Evolutionary conservation across 352 stramenopile species (phyloP).

Genomic region (Peronospora farinosa): DNA sequence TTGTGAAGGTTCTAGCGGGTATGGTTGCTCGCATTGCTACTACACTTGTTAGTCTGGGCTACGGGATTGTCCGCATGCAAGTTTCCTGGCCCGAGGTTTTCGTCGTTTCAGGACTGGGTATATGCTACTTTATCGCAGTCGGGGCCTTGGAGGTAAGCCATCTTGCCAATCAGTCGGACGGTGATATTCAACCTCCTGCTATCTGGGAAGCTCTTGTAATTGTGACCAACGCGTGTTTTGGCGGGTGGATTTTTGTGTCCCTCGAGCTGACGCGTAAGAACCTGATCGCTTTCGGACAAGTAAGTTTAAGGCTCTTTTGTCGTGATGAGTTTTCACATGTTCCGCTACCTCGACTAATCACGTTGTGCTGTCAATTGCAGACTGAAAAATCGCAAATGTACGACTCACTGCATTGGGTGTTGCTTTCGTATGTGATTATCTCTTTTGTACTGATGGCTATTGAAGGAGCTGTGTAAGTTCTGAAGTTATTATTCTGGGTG

Average conservation of each 20-base stretch:
- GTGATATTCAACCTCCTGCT: slow-evolving; percentile 47
- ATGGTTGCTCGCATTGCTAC: slow-evolving; percentile 74
- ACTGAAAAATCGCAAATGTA: slow-evolving; percentile 79
- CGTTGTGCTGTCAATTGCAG: slow-evolving; percentile 17
- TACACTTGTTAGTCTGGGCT: slow-evolving; percentile 73
- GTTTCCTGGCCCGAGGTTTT: slow-evolving; percentile 73
- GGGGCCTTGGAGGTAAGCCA: slow-evolving; percentile 75
- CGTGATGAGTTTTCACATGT: background rate
- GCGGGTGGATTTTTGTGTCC: slow-evolving; percentile 81
- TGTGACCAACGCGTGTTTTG: slow-evolving; percentile 77
- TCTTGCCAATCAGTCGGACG: slow-evolving; percentile 70
- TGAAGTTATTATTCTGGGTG: background rate
- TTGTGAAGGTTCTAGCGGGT: slow-evolving; percentile 63
- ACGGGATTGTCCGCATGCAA: slow-evolving; percentile 66
- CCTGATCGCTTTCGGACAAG: slow-evolving; percentile 71
- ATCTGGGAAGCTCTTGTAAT: slow-evolving; percentile 78
- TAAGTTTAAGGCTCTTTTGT: slow-evolving; percentile 14
- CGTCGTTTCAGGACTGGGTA: slow-evolving; percentile 60
- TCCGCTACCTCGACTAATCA: background rate
- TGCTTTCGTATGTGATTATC: slow-evolving; percentile 53
- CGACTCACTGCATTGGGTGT: slow-evolving; percentile 43
- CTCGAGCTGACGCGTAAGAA: slow-evolving; percentile 73
- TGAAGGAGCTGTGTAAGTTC: slow-evolving; percentile 72
- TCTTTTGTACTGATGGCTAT: slow-evolving; percentile 74
- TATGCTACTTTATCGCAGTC: slow-evolving; percentile 80